Evolutionary conservation across 768 basidiomycete species (phyloP), one percentile per base, ranked within the genome.

Genomic region (Boletus reticuloceps): DNA sequence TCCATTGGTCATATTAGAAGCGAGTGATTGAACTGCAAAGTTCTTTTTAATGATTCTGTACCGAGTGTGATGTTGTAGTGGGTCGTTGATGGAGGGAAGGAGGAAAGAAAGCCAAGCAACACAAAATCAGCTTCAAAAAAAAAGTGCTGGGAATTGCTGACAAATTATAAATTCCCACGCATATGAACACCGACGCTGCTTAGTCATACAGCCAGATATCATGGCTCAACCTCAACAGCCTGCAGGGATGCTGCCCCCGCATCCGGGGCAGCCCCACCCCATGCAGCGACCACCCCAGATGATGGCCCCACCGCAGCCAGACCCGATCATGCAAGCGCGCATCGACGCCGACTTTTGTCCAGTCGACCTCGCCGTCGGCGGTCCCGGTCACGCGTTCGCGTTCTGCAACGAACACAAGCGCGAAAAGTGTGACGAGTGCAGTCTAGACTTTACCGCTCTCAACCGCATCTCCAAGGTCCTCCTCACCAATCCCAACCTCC

Each of bases 1-100:
- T 83, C 88, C 89, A 91, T 91, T 91, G 79, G 88, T 85, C 89
- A 91, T 91, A 89, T 87, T 81, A 79, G 71, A 69, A 58, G 53
- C 61, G 65, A 69, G 67, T 45, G 63, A 68, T 60, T 62, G 69
- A 74, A 74, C 65, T 61, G 38, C 14, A 53, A 42, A 25, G 54
- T 57, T 58, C 56, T 64, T 66, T 69, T 52, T 65, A 25, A 25
- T 39, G 16, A 14, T 39, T 37, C 36, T 37, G 36, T 13, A 37
- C 36, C 12, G 62, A 55, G 58, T 60, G 60, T 51, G 51, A 50
- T 64, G 67, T 69, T 29, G 58, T 54, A 37, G 53, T 64, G 56
- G 29, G 68, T 64, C 54, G 71, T 54, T 64, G 71, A 55, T 61
- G 71, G 61, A 52, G 50, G 56, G 34, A 36, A 36, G 29, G 44